These are phyloP conservation scores for Colletotrichum somersetense DNA, from an alignment of 2,329 filamentous ascomycete genomes.

Conservation along the genomic window DNA sequence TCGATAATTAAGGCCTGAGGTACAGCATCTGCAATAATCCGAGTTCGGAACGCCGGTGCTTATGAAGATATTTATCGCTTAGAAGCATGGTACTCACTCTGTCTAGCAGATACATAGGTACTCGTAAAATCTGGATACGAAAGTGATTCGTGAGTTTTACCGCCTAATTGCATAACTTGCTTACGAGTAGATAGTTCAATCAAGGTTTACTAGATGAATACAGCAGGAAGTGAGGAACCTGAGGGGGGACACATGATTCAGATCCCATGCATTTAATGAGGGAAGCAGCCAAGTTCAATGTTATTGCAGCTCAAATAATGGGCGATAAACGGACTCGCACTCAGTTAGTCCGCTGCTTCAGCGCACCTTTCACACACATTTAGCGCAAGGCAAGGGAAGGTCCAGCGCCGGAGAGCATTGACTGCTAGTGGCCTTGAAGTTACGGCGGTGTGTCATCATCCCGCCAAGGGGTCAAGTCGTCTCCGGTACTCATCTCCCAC, in stretches of 20 bases:
- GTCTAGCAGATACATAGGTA: no score
- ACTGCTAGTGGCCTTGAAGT: background rate
- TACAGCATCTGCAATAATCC: slow-evolving; percentile 7
- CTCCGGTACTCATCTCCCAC: background rate
- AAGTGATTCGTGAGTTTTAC: background rate
- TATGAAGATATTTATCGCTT: slow-evolving; percentile 24
- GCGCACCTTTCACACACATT: background rate
- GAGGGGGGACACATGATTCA: slow-evolving; percentile 7
- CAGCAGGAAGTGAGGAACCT: background rate
- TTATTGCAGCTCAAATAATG: slow-evolving; percentile 6
- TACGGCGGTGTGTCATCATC: slow-evolving; percentile 12
- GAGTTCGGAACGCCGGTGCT: slow-evolving; percentile 6
- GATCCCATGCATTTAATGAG: slow-evolving; percentile 14
- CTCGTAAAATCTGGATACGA: background rate
- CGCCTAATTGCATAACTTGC: background rate
- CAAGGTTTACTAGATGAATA: background rate
- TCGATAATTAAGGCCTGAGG: background rate
- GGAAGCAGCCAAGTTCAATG: background rate
- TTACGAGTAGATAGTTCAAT: background rate
- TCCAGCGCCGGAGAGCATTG: slow-evolving; percentile 1
- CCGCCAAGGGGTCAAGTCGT: slow-evolving; percentile 2
- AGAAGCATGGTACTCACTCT: background rate
- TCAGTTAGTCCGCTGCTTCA: slow-evolving; percentile 8
- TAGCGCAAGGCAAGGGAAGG: background rate
- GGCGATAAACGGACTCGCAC: background rate